Percentiles rank a stretch among this genome's conserved stretches.
Conservation (phyloP, 305 asterid species). For the Fraxinus nigra region DNA sequence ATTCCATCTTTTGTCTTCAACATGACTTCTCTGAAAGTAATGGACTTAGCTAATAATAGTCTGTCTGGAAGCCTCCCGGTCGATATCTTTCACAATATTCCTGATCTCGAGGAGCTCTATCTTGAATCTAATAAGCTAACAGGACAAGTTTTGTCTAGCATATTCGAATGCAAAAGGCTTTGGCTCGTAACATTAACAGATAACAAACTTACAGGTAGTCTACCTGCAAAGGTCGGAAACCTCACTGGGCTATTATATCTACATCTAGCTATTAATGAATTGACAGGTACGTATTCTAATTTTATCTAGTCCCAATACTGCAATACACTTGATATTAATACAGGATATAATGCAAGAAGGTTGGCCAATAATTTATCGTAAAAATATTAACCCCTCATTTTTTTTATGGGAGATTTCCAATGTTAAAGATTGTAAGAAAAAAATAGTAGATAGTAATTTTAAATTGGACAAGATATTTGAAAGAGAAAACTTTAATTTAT, state of each 20-base stretch:
- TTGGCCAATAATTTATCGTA: background rate
- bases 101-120: background rate
- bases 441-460: no score
- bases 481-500: no score
- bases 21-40: conserved; percentile 14
- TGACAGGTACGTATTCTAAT: background rate
- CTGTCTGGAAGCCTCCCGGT: conserved; percentile 20
- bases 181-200: background rate
- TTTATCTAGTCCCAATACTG: background rate
- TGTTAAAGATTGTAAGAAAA: no score
- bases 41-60: background rate
- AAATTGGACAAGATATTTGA: no score
- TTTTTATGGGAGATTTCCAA: no score
- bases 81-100: conserved; percentile 14
- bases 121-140: background rate
- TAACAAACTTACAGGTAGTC: conserved; percentile 7
- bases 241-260: background rate
- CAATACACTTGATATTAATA: background rate
- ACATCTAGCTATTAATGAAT: background rate
- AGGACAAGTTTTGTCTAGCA: conserved; percentile 2
- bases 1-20: conserved; percentile 20
- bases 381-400: no score
- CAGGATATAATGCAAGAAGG: background rate
- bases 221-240: conserved; percentile 20
- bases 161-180: conserved; percentile 11